These are phyloP conservation scores for Lepiota venenata DNA, from an alignment of 768 basidiomycete genomes.

Conservation along the genomic window DNA sequence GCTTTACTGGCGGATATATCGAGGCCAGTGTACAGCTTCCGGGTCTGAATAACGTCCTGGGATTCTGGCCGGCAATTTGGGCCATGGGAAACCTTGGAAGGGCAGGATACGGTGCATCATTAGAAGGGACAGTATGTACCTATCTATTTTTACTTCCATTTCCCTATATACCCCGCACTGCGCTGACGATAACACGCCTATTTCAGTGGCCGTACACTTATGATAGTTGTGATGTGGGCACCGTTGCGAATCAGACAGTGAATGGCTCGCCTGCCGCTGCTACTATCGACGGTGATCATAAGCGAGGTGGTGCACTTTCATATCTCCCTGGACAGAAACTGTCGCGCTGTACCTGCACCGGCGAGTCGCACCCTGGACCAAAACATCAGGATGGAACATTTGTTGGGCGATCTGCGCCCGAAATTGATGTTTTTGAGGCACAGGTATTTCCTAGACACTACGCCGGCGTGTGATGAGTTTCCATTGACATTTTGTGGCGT, in stretches of 20 bases:
- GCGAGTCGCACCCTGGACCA: constrained; percentile 85
- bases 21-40: constrained; percentile 64
- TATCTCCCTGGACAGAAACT: constrained; percentile 80
- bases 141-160: not conserved
- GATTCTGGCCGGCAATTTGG: constrained; percentile 83
- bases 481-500: not conserved
- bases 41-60: constrained; percentile 60
- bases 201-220: constrained; percentile 80
- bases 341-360: constrained; percentile 81
- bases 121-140: constrained; percentile 68
- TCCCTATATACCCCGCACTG: not conserved
- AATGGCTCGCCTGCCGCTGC: constrained; percentile 67
- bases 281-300: constrained; percentile 52
- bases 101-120: constrained; percentile 81
- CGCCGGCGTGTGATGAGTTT: not conserved
- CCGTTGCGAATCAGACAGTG: constrained; percentile 75
- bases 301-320: constrained; percentile 47
- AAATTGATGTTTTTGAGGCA: constrained; percentile 91
- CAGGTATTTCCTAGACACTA: constrained; percentile 34
- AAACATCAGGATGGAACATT: constrained; percentile 68
- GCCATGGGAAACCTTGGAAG: constrained; percentile 68
- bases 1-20: constrained; percentile 81
- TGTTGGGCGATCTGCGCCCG: constrained; percentile 81
- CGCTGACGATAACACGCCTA: not conserved
- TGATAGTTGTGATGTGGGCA: constrained; percentile 83